phyloP scores from a whole-genome alignment of 306 rosid species.

The Ziziphus jujuba region DNA sequence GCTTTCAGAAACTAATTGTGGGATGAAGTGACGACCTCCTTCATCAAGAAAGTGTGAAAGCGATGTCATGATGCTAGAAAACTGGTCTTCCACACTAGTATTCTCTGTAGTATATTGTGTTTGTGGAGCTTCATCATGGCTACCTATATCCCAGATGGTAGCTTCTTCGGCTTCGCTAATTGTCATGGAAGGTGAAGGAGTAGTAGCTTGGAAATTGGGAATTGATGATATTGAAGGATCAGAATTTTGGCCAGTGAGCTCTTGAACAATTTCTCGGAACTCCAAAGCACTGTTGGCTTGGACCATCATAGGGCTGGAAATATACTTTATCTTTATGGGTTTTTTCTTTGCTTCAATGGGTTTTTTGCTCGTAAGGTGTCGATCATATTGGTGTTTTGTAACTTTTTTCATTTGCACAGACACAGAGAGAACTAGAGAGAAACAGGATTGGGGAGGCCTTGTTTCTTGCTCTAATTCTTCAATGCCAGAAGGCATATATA shows the following conservation, averaged over 20 bases:
- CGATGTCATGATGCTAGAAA: not conserved
- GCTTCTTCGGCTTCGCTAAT: too few relatives aligned
- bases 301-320: constrained; percentile 51
- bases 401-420: constrained; percentile 16
- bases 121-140: too few relatives aligned
- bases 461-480: too few relatives aligned
- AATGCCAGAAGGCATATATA: too few relatives aligned
- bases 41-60: constrained; percentile 1
- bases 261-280: constrained; percentile 53
- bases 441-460: too few relatives aligned
- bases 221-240: not conserved
- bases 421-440: not conserved
- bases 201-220: too few relatives aligned
- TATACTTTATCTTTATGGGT: constrained; percentile 47
- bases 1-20: too few relatives aligned
- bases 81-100: not conserved
- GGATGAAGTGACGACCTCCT: not conserved
- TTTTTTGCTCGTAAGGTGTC: constrained; percentile 3
- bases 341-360: constrained; percentile 17
- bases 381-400: not conserved
- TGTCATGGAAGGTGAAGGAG: too few relatives aligned
- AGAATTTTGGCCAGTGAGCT: constrained; percentile 46
- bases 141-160: too few relatives aligned
- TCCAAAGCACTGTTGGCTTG: constrained; percentile 43
- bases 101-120: not conserved